Evolutionary conservation across 2,329 filamentous ascomycete species (phyloP), one percentile per base, ranked within the genome.

Genomic region (Podosphaera fusca): DNA sequence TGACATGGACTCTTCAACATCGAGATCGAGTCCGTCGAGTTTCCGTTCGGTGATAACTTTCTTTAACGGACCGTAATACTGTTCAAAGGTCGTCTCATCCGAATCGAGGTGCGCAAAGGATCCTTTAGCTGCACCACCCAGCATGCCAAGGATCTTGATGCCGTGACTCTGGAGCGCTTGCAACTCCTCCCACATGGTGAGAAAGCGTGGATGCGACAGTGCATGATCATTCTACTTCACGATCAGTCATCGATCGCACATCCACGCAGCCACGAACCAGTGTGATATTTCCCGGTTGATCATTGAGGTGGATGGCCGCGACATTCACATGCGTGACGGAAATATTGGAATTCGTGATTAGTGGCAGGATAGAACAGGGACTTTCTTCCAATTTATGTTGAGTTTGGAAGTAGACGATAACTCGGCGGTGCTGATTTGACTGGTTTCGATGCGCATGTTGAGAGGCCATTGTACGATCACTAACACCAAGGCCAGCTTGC

Each of bases 251-350:
- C 10, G 10, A 14, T 35, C 95, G 77, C 0, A 29, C 3, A 56
- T 34, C 8, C 59, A 7, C 59, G 56, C 56, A 70, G 63, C 90
- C 85, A 57, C 60, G 4, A 31, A 67, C 65, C 10, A 67, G 59
- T 36, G 60, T 62, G 57, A 67, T 67, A 55, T 67, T 74, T 7
- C 73, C 74, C 0, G 85, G 80, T 29, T 71, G 70, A 4, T 76
- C 74, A 68, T 92, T 89, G 63, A 95, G 72, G 69, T 95, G 89
- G 59, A 95, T 80, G 10, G 89, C 88, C 4, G 86, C 87, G 54
- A 95, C 71, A 63, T 94, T 89, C 59, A 95, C 75, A 70, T 95
- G 89, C 0, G 89, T 94, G 55, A 80, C 70, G 7, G 78, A 77
- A 4, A 79, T 81, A 60, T 75, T 72, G 59, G 79, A 73, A 38